phyloP scores from a whole-genome alignment of 2,329 filamentous ascomycete genomes.

The Fusarium nanum region DNA sequence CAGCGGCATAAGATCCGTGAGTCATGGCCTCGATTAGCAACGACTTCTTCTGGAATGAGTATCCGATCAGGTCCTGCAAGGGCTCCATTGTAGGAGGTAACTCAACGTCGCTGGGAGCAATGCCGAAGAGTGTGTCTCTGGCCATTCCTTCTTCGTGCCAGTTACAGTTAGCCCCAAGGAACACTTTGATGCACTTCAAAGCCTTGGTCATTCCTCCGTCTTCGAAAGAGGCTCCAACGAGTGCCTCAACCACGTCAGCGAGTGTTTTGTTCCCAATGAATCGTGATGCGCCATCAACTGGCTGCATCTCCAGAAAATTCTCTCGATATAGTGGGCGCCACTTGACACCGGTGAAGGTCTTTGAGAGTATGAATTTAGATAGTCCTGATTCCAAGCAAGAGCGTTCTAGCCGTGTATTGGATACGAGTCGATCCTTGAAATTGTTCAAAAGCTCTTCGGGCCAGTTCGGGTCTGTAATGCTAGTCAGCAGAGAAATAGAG shows the following conservation, averaged over 20 bases:
- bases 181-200: slow-evolving; percentile 70
- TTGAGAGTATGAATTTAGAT: slow-evolving; percentile 77
- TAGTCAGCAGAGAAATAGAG: background rate
- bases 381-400: slow-evolving; percentile 73
- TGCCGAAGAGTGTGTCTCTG: slow-evolving; percentile 57
- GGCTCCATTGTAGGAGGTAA: slow-evolving; percentile 57
- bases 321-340: slow-evolving; percentile 76
- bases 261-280: slow-evolving; percentile 79
- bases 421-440: slow-evolving; percentile 76
- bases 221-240: slow-evolving; percentile 80
- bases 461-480: slow-evolving; percentile 67
- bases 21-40: slow-evolving; percentile 84
- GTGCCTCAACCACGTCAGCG: slow-evolving; percentile 87
- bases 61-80: slow-evolving; percentile 75
- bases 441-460: slow-evolving; percentile 81
- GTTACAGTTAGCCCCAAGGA: slow-evolving; percentile 67
- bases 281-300: slow-evolving; percentile 32
- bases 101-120: slow-evolving; percentile 50
- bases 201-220: slow-evolving; percentile 75
- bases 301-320: slow-evolving; percentile 45
- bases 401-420: slow-evolving; percentile 77
- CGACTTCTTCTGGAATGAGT: slow-evolving; percentile 74
- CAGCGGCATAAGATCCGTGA: slow-evolving; percentile 71
- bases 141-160: slow-evolving; percentile 63
- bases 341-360: slow-evolving; percentile 73